phyloP scores from a whole-genome alignment of 371 early-diverging fungal genomes.

The Dichotomocladium elegans region DNA sequence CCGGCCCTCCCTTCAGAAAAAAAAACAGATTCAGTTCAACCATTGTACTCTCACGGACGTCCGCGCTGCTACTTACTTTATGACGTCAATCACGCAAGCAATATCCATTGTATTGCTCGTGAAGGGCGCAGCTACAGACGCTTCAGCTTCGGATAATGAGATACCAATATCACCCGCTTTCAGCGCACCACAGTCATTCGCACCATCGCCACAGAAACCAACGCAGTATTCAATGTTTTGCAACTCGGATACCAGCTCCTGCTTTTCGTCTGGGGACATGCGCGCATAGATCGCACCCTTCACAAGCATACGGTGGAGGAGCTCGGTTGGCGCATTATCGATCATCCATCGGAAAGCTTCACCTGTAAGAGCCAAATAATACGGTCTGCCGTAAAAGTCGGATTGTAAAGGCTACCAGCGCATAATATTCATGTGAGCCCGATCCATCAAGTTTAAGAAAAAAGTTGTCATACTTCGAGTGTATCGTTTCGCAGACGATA shows the following conservation, averaged over 20 bases:
- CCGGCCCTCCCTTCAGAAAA: constrained; percentile 82
- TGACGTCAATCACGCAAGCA: constrained; percentile 86
- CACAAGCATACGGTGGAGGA: constrained; percentile 78
- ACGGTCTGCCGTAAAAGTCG: constrained; percentile 23
- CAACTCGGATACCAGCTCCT: constrained; percentile 84
- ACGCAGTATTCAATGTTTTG: constrained; percentile 90
- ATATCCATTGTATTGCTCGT: constrained; percentile 88
- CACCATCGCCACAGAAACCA: constrained; percentile 99
- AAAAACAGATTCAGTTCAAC: neutral
- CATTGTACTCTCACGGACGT: neutral
- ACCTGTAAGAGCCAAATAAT: constrained; percentile 89
- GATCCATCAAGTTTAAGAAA: neutral
- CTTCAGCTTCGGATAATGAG: constrained; percentile 95
- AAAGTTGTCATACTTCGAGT: constrained; percentile 44
- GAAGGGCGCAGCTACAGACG: constrained; percentile 97
- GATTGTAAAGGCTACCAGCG: constrained; percentile 5
- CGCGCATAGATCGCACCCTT: constrained; percentile 95
- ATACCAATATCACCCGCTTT: constrained; percentile 98
- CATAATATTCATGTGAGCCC: no score
- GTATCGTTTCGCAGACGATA: constrained; percentile 58
- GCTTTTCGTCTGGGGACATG: constrained; percentile 99
- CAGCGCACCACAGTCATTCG: constrained; percentile 99
- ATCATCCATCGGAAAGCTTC: constrained; percentile 94
- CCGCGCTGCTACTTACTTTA: constrained; percentile 49
- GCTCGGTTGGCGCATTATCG: constrained; percentile 71